Evolutionary conservation across 257 asterid species (phyloP).

Genomic region (Fraxinus americana): DNA sequence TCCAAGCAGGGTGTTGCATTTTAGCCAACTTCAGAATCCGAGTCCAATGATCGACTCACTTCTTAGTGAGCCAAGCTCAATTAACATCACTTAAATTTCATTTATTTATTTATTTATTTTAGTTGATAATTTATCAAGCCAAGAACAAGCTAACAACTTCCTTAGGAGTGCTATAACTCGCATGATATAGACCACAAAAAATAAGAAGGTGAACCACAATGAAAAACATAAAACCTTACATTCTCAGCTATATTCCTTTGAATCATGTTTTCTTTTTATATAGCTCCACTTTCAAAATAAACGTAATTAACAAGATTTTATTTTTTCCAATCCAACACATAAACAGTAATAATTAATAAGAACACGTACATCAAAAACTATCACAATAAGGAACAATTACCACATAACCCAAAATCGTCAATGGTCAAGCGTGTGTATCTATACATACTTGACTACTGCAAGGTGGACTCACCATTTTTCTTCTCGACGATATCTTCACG

Average conservation of each 20-base stretch:
- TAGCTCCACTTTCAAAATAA: not conserved
- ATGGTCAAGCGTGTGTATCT: not conserved
- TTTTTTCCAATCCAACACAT: not conserved
- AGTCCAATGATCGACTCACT: not conserved
- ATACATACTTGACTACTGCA: constrained; percentile 18
- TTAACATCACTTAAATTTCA: not conserved
- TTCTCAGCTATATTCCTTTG: constrained; percentile 4
- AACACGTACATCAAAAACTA: not conserved
- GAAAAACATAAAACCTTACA: not conserved
- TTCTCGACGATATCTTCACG: constrained; percentile 47
- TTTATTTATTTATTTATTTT: not conserved
- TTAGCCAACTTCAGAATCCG: not conserved
- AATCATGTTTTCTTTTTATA: not conserved
- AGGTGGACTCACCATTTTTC: constrained; percentile 44
- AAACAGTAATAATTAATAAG: not conserved
- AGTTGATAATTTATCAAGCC: not conserved
- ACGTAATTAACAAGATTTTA: not conserved
- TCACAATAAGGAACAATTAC: not conserved
- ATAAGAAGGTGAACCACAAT: too few species aligned
- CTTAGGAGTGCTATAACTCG: too few species aligned
- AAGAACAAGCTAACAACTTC: not conserved
- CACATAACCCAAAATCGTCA: not conserved
- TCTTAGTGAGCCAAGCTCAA: not conserved
- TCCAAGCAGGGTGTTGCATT: not conserved
- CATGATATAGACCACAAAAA: too few species aligned